Base-by-base conservation (phyloP, 108 stramenopile species). In the Tribonema minus region DNA sequence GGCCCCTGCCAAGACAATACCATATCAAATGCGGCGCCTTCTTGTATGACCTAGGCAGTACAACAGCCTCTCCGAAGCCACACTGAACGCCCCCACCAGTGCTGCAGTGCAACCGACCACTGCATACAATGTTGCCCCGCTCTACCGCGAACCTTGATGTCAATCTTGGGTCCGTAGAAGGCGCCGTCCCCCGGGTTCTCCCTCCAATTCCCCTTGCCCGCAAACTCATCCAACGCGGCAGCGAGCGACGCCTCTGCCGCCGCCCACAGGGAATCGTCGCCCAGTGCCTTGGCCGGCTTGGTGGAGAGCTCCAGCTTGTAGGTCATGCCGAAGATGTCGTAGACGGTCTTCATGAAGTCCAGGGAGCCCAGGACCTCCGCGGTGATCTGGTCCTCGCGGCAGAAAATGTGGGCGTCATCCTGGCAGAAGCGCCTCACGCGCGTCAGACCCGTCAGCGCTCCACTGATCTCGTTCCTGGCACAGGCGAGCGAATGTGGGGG, bases 111-210 rank as follows among this genome's bases (percentile, higher is more conserved):
- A n/a, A n/a, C n/a, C n/a, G n/a, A n/a, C n/a, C n/a, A n/a, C n/a
- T n/a, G n/a, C n/a, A n/a, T n/a, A n/a, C n/a, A n/a, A n/a, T n/a
- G n/a, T n/a, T n/a, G n/a, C n/a, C n/a, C n/a, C n/a, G n/a, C n/a
- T n/a, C n/a, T n/a, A n/a, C n/a, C n/a, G n/a, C 4, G 34, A 12
- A 68, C 76, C 81, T 99, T 99, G 87, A 99, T 98, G 87, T 99
- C 98, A 84, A 99, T 97, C 88, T 99, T 98, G 69, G 98, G 98
- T 15, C 98, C 98, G 82, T 99, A 99, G 83, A 99, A 99, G 20
- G 98, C 98, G 62, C 98, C 98, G 72, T 99, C 98, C 28, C 95
- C 98, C 33, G 97, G 93, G 80, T 98, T 98, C 32, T 92, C 91
- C 64, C 89, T 85, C 97, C 98, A 99, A 26, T 90, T 89, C 15